Base-by-base conservation (phyloP, 306 rosid genomes). In the Ziziphus jujuba region DNA sequence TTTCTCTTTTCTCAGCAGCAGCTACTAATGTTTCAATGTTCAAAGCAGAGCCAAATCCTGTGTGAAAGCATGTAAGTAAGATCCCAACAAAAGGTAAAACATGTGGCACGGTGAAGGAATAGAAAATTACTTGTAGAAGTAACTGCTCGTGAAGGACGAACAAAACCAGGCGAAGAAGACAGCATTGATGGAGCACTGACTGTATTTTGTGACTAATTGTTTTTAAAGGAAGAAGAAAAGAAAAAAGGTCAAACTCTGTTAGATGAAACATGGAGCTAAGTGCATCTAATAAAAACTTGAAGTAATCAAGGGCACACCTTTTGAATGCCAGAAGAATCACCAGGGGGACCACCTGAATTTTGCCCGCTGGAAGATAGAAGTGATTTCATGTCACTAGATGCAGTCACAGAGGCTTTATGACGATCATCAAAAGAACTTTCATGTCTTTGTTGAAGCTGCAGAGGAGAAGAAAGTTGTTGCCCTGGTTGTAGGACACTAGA, bases 31-130 rank as follows among this genome's bases (percentile, higher is more conserved):
- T 95, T 72, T 91, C 99, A 61, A 95, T 95, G 81, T 87, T 95
- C 87, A 95, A 82, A 72, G 97, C 96, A 71, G 99, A 87, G 58
- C 99, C 99, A 82, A 95, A 95, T 80, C 88, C 99, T 95, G 81
- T 51, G 63, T 31, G 56, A 75, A 64, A 75, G 48, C 17, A 16
- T 55, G 70, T 59, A 72, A 56, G 73, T 33, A 59, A 55, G 52
- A 53, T 56, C 65, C 61, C 64, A 36, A 62, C 49, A 65, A 69
- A 75, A 61, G 70, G 56, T 47, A 64, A n/a, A 20, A 63, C 76
- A 34, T 60, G 13, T 60, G 43, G 23, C 70, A 54, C 36, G 24
- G 25, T 20, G 47, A 62, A 43, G 72, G 19, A 54, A 61, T 19
- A 56, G 65, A 75, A 74, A 73, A 38, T 73, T 87, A 95, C 99